A percentile compares a stretch with the other conserved stretches of the same genome.
These are phyloP conservation scores for Butyriboletus loyo DNA, from an alignment of 768 basidiomycete species.

Conservation along the genomic window DNA sequence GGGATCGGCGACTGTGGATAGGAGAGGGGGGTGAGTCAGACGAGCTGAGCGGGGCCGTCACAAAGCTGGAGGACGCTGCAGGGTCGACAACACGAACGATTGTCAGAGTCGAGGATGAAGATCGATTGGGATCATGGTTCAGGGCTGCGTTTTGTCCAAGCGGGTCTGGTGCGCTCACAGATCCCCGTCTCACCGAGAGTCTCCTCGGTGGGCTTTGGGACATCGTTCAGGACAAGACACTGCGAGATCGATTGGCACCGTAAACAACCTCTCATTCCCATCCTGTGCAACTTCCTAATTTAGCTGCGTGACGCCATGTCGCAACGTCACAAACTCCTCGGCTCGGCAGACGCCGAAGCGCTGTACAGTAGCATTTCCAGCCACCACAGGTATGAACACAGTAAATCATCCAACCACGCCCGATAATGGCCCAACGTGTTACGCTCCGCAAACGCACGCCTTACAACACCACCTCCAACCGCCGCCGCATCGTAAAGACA, in stretches of 20 bases:
- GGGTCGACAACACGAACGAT: slow-evolving; percentile 63
- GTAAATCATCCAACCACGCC: not conserved
- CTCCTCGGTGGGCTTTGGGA: slow-evolving; percentile 21
- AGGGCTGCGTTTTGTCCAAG: slow-evolving; percentile 52
- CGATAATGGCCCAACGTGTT: slow-evolving; percentile 94
- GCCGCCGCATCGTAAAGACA: slow-evolving; percentile 94
- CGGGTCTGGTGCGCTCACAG: slow-evolving; percentile 66
- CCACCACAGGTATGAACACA: slow-evolving; percentile 8
- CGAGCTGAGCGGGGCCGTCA: slow-evolving; percentile 17
- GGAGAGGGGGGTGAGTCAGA: slow-evolving; percentile 25
- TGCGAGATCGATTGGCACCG: slow-evolving; percentile 1
- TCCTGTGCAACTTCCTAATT: slow-evolving; percentile 4
- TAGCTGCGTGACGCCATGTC: not conserved
- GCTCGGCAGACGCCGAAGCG: slow-evolving; percentile 15
- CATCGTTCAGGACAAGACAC: slow-evolving; percentile 7
- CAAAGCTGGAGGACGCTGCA: slow-evolving; percentile 23
- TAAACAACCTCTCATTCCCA: not conserved
- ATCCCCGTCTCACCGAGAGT: slow-evolving; percentile 62
- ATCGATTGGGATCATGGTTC: slow-evolving; percentile 51
- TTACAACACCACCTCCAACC: slow-evolving; percentile 97
- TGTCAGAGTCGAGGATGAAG: slow-evolving; percentile 62
- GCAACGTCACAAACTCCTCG: not conserved
- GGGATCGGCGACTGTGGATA: slow-evolving; percentile 28
- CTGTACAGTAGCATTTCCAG: slow-evolving; percentile 24
- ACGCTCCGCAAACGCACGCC: slow-evolving; percentile 98